Evolutionary conservation across 1,139 yeast genomes (phyloP), one percentile per base, ranked within the genome.

Genomic region (Casaregolazyma lundiana): DNA sequence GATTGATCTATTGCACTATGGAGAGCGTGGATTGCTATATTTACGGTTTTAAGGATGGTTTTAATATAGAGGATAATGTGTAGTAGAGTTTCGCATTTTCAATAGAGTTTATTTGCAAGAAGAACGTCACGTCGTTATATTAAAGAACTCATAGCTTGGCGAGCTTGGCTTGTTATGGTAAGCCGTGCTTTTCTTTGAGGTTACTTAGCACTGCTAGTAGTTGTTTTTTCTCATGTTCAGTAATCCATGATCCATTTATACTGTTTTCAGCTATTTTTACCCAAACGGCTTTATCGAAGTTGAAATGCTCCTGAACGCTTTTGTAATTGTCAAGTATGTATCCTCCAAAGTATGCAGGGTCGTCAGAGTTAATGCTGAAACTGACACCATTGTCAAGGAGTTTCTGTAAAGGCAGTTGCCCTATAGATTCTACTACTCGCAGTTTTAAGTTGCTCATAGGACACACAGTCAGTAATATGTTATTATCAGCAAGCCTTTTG

Each of bases 261-360:
- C 82, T 58, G 59, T 50, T 45, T 19, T 43, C 44, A 19, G 51
- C 53, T 21, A 56, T 55, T 13, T 38, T 40, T 41, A 70, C 69
- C 90, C 90, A 84, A 41, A 78, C 75, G 8, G 71, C 66, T 44
- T 73, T 56, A 37, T 73, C 68, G 64, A 84, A 80, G 9, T 80
- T 78, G 62, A 84, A 84, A 53, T 77, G 73, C 46, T 76, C 70
- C 53, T 84, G 85, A 21, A 84, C 85, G 35, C 75, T 76, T 24
- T 75, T 60, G 64, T 84, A 85, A 63, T 85, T 85, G 58, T 85
- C 92, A 54, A 85, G 67, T 50, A 84, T 80, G 65, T 84, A 84
- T 8, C 89, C 92, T 43, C 92, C 94, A 60, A 85, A 85, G 64
- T 85, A 85, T 2, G 94, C 92, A 29, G 95, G 95, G 63, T 85